Base-by-base conservation (phyloP, 805 yeast species). In the Scheffersomyces coipomensis region DNA sequence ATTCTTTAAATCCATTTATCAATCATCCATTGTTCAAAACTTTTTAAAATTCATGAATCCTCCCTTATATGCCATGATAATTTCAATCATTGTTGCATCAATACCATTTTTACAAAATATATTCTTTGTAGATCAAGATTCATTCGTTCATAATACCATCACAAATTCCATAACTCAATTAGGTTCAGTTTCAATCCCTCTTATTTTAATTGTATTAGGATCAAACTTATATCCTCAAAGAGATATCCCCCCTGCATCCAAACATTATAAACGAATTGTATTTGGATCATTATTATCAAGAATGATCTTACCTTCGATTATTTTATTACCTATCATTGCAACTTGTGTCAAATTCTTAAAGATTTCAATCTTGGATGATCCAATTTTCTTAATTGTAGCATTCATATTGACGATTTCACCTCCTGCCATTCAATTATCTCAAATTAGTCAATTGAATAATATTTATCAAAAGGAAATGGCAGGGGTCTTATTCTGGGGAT, bases 361-460 rank as follows among this genome's bases (percentile, higher is more conserved):
- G 23, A 72, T 81, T 15, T 80, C 88, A 37, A 83, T 85, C 25
- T 66, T 85, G 58, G 88, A 83, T 56, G 95, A 85, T 58, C 95
- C 95, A 26, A 85, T 85, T 30, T 85, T 85, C 52, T 66, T 85
- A 51, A 79, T 85, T 44, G 90, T 86, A 31, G 80, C 88, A 9
- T 85, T 85, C 53, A 71, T 85, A 22, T 71, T 85, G 45, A 85
- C 90, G 1, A 78, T 84, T 3, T 78, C 89, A 1, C 93, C 95
- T 2, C 93, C 95, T 2, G 93, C 91, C 4, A 85, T 85, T 48
- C 95, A 85, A 60, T 66, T 85, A 40, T 82, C 89, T 18, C 95
- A 85, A 56, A 85, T 85, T 45, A 83, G 88, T 39, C 91, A 84
- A 54, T 66, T 85, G 51, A 85, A 85, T 56, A 83, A 79, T 48